Percentiles rank a stretch among this genome's conserved stretches.
Evolutionary conservation across 768 basidiomycete species (phyloP).

Genomic region (Amylocystis lapponica): DNA sequence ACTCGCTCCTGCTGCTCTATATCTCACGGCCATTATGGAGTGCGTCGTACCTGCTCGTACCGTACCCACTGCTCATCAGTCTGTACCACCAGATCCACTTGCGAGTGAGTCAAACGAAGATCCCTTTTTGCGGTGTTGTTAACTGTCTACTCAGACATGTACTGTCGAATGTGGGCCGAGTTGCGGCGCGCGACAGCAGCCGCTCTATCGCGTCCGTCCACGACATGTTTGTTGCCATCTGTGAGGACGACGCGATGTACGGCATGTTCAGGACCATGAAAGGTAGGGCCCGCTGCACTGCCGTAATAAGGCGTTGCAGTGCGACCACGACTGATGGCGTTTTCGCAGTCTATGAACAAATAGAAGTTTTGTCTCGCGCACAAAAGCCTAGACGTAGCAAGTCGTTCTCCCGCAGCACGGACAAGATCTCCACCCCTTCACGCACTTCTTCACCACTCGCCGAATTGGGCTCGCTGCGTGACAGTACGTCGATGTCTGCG

Average conservation of each 20-base stretch:
- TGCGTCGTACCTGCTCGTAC: constrained; percentile 39
- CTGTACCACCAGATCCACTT: constrained; percentile 54
- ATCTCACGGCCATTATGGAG: constrained; percentile 92
- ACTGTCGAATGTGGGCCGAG: constrained; percentile 75
- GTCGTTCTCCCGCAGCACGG: constrained; percentile 51
- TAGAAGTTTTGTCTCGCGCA: constrained; percentile 58
- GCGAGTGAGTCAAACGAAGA: constrained; percentile 59
- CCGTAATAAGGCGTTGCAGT: neutral
- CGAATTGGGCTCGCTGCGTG: neutral
- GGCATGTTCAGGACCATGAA: constrained; percentile 81
- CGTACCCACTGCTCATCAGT: constrained; percentile 7
- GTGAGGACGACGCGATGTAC: constrained; percentile 87
- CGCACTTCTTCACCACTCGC: constrained; percentile 12
- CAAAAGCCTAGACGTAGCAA: constrained; percentile 61
- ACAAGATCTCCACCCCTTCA: constrained; percentile 42
- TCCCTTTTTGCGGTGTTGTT: neutral
- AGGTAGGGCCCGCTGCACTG: constrained; percentile 40
- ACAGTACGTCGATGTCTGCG: neutral
- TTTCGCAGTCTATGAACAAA: constrained; percentile 68
- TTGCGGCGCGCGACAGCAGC: constrained; percentile 82
- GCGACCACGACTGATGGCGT: neutral
- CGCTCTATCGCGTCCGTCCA: constrained; percentile 67
- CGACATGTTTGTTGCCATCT: constrained; percentile 83
- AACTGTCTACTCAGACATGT: constrained; percentile 56
- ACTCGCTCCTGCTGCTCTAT: constrained; percentile 78